phyloP scores from a whole-genome alignment of 331 rosid genomes.

The Quercus tomentella region DNA sequence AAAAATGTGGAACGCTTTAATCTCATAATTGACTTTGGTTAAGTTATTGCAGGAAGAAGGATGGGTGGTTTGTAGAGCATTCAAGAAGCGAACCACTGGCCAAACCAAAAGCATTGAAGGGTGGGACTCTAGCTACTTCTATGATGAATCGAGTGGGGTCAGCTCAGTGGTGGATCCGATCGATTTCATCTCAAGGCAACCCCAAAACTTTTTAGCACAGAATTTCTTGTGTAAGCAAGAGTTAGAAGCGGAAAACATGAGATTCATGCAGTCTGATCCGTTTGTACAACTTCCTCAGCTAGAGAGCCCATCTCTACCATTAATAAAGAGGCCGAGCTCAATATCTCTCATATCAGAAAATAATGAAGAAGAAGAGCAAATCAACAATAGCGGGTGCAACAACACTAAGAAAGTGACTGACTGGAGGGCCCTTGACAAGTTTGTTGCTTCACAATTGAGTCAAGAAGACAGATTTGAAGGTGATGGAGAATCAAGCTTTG shows the following conservation, averaged over 20 bases:
- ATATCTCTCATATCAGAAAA: slow-evolving; percentile 37
- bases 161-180: slow-evolving; percentile 45
- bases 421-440: slow-evolving; percentile 96
- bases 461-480: slow-evolving; percentile 60
- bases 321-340: slow-evolving; percentile 56
- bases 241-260: slow-evolving; percentile 51
- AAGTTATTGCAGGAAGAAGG: slow-evolving; percentile 83
- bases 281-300: slow-evolving; percentile 75
- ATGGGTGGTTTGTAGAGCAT: slow-evolving; percentile 98
- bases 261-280: slow-evolving; percentile 51
- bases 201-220: slow-evolving; percentile 40
- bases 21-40: slow-evolving; percentile 2
- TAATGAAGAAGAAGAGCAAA: slow-evolving; percentile 36
- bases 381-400: slow-evolving; percentile 13
- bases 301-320: slow-evolving; percentile 69
- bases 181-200: slow-evolving; percentile 48
- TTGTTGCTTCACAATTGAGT: slow-evolving; percentile 96
- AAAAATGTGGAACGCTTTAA: background rate
- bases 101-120: slow-evolving; percentile 56
- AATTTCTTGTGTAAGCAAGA: slow-evolving; percentile 78
- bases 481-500: slow-evolving; percentile 55
- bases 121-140: slow-evolving; percentile 68
- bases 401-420: slow-evolving; percentile 56
- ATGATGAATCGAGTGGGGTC: slow-evolving; percentile 54
- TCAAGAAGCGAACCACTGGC: slow-evolving; percentile 68